phyloP scores from a whole-genome alignment of 2,329 filamentous ascomycete genomes.

The Balansia obtecta region DNA sequence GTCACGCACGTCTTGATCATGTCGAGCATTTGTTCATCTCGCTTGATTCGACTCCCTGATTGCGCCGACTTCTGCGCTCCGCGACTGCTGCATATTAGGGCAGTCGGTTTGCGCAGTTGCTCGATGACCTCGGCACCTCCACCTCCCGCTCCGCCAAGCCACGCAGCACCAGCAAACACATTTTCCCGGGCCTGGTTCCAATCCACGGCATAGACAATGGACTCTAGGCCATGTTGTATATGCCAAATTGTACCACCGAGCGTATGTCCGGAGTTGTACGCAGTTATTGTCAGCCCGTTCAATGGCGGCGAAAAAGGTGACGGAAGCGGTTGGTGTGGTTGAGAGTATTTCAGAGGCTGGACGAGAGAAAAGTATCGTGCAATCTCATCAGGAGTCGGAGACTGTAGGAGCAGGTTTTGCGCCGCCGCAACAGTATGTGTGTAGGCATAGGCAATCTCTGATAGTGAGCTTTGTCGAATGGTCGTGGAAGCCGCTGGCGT shows the following conservation, averaged over 20 bases:
- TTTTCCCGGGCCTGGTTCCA: conserved; percentile 98
- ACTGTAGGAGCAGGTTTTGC: conserved; percentile 47
- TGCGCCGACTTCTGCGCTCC: conserved; percentile 62
- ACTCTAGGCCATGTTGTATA: conserved; percentile 91
- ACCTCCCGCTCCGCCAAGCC: conserved; percentile 71
- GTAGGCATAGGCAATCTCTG: conserved; percentile 45
- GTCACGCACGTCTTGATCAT: conserved; percentile 69
- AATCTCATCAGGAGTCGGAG: conserved; percentile 80
- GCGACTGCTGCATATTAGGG: conserved; percentile 80
- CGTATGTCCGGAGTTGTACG: conserved; percentile 92
- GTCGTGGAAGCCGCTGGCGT: conserved; percentile 79
- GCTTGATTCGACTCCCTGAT: conserved; percentile 60
- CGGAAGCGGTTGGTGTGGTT: conserved; percentile 80
- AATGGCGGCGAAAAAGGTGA: conserved; percentile 82
- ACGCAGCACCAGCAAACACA: conserved; percentile 84
- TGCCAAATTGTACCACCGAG: conserved; percentile 98
- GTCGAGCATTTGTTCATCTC: conserved; percentile 75
- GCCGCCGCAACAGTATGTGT: conserved; percentile 35
- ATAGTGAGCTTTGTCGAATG: conserved; percentile 61
- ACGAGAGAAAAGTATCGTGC: conserved; percentile 84
- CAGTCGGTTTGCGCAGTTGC: conserved; percentile 83
- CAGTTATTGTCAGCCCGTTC: conserved; percentile 86
- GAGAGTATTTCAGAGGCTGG: conserved; percentile 89
- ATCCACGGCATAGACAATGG: conserved; percentile 92
- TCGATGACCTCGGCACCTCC: conserved; percentile 87